A percentile compares a stretch with the other conserved stretches of the same genome.
Evolutionary conservation across 495 filamentous ascomycete genomes (phyloP).

Genomic region (Talaromyces nanjingensis): DNA sequence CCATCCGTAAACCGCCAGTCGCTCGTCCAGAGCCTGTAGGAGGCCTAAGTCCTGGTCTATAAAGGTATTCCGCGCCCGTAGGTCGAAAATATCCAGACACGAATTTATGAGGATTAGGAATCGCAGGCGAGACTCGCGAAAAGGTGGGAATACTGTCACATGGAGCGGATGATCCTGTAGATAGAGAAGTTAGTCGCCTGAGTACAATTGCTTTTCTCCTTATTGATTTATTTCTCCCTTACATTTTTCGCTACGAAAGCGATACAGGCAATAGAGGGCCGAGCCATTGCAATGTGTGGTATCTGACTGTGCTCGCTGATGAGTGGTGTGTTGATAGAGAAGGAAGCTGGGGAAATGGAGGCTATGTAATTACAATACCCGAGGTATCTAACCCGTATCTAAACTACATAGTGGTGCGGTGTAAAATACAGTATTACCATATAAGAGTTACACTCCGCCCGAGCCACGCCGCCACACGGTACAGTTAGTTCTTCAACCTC

Average conservation of each 20-base stretch:
- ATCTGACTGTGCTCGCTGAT: not conserved
- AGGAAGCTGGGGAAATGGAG: not conserved
- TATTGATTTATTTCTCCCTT: conserved; percentile 16
- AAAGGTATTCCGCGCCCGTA: conserved; percentile 59
- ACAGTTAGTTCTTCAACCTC: not conserved
- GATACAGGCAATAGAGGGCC: conserved; percentile 80
- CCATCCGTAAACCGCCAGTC: conserved; percentile 87
- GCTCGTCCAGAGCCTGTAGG: conserved; percentile 86
- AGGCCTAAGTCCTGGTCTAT: conserved; percentile 82
- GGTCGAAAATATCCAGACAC: conserved; percentile 88
- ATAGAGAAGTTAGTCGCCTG: not conserved
- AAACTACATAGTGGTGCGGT: not conserved
- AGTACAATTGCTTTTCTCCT: not conserved
- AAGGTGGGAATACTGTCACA: conserved; percentile 77
- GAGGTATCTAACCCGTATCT: not conserved
- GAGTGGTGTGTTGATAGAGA: not conserved
- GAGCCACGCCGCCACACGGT: conserved; percentile 1
- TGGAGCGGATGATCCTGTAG: conserved; percentile 91
- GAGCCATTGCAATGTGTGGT: conserved; percentile 19
- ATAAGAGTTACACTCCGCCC: not conserved
- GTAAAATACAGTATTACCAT: not conserved
- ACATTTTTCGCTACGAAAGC: conserved; percentile 90
- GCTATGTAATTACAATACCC: conserved; percentile 11
- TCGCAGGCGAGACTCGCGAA: conserved; percentile 59
- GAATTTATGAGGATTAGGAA: conserved; percentile 87